Percentiles rank a stretch among this genome's conserved stretches.
These are phyloP conservation scores for Lentinus polychrous DNA, from an alignment of 1,284 basidiomycete species.

Conservation along the genomic window DNA sequence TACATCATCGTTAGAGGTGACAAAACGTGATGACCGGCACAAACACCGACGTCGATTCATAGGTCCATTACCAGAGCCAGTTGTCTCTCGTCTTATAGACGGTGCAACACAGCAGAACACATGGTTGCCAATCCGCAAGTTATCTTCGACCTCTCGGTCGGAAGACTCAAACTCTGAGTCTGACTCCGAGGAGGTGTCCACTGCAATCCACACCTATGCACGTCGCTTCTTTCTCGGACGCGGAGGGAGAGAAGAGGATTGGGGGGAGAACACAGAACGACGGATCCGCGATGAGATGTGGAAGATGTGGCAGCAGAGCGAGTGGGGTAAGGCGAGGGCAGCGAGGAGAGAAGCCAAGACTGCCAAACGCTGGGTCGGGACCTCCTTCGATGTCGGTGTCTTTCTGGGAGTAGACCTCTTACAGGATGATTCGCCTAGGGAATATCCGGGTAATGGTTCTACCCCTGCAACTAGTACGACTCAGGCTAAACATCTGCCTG, in stretches of 20 bases:
- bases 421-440: not conserved
- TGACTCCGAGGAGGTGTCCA: too few species aligned
- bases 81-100: too few species aligned
- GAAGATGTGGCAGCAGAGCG: constrained; percentile 55
- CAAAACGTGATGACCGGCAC: not conserved
- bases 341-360: constrained; percentile 27
- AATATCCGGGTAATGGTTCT: not conserved
- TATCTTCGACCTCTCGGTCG: too few species aligned
- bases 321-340: constrained; percentile 51
- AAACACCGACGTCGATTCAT: too few species aligned
- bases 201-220: constrained; percentile 49
- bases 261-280: constrained; percentile 50
- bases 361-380: constrained; percentile 55
- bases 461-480: not conserved
- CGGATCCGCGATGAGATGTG: constrained; percentile 49
- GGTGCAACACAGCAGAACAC: too few species aligned
- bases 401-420: constrained; percentile 48
- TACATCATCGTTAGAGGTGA: not conserved
- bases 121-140: too few species aligned
- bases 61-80: too few species aligned
- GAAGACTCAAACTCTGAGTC: too few species aligned
- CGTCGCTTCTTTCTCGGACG: constrained; percentile 53
- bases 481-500: constrained; percentile 7
- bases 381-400: constrained; percentile 68
- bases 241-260: constrained; percentile 58